Conservation (phyloP, 306 rosid species). For the Herpetospermum pedunculosum region DNA sequence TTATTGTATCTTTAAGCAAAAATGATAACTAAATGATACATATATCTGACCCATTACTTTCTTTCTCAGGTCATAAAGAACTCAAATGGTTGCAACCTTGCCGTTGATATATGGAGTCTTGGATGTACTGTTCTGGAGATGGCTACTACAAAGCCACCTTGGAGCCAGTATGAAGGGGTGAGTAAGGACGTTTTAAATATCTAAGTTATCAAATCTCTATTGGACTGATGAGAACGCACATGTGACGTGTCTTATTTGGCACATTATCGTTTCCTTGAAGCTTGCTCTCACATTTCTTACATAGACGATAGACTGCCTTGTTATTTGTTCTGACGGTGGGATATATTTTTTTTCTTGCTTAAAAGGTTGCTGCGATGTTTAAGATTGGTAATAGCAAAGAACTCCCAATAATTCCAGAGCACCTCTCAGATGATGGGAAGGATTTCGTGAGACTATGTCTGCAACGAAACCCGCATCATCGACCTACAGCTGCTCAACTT, state of each 20-base stretch:
- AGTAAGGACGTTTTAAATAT: slow-evolving; percentile 16
- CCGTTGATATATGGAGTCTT: slow-evolving; percentile 99
- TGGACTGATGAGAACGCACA: not conserved
- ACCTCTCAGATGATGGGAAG: slow-evolving; percentile 78
- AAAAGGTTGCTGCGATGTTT: slow-evolving; percentile 89
- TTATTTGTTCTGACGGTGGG: slow-evolving; percentile 8
- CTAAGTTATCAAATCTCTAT: not conserved
- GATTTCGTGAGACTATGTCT: slow-evolving; percentile 67
- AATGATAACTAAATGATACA: slow-evolving; percentile 12
- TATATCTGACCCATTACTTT: slow-evolving; percentile 17
- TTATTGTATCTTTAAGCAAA: slow-evolving; percentile 11
- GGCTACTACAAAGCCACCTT: slow-evolving; percentile 98
- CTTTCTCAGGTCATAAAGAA: slow-evolving; percentile 70
- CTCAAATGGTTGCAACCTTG: slow-evolving; percentile 71
- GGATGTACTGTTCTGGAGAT: slow-evolving; percentile 99
- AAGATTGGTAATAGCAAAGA: slow-evolving; percentile 79
- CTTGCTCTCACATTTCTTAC: not conserved
- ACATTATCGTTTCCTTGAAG: not conserved
- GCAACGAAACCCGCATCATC: slow-evolving; percentile 58
- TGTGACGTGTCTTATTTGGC: not conserved
- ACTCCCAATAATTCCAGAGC: slow-evolving; percentile 66
- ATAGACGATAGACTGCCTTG: not conserved
- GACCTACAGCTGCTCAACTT: slow-evolving; percentile 68
- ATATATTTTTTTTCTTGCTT: slow-evolving; percentile 23
- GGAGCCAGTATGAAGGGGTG: slow-evolving; percentile 99